These are phyloP conservation scores for Scytalidium sp. DNA, from an alignment of 2,329 filamentous ascomycete species.

Conservation along the genomic window DNA sequence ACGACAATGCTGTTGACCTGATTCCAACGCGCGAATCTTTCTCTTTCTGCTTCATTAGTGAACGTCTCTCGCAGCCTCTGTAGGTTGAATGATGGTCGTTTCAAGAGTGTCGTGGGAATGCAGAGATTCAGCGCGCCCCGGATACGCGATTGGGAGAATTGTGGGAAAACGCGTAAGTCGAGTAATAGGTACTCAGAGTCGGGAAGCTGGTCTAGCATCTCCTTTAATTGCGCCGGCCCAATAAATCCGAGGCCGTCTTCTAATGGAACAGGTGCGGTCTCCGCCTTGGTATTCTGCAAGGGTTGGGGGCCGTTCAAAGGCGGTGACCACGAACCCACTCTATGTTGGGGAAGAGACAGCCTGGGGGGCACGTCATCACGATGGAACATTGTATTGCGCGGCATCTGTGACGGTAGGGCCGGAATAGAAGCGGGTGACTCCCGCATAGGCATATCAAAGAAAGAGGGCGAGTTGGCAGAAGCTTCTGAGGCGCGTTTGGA, in stretches of 20 bases:
- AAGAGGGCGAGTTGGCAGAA: slow-evolving; percentile 20
- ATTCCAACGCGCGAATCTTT: slow-evolving; percentile 74
- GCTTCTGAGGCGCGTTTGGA: slow-evolving; percentile 40
- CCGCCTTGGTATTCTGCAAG: slow-evolving; percentile 34
- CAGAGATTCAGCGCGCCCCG: slow-evolving; percentile 84
- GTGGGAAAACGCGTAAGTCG: slow-evolving; percentile 83
- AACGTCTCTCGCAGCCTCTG: slow-evolving; percentile 87
- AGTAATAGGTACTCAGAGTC: slow-evolving; percentile 57
- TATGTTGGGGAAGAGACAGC: slow-evolving; percentile 50
- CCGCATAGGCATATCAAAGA: slow-evolving; percentile 41
- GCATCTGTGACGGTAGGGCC: slow-evolving; percentile 21
- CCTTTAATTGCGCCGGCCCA: slow-evolving; percentile 49
- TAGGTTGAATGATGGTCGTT: slow-evolving; percentile 85
- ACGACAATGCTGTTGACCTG: slow-evolving; percentile 75
- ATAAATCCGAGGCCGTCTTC: slow-evolving; percentile 52
- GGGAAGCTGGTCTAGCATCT: slow-evolving; percentile 46
- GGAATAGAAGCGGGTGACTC: slow-evolving; percentile 43
- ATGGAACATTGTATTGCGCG: slow-evolving; percentile 21
- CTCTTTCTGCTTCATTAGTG: slow-evolving; percentile 65
- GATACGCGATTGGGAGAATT: slow-evolving; percentile 74
- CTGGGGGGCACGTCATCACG: slow-evolving; percentile 51
- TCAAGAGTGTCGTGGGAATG: slow-evolving; percentile 90
- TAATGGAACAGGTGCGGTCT: slow-evolving; percentile 49
- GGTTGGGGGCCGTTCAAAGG: slow-evolving; percentile 21
- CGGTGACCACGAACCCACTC: slow-evolving; percentile 37